These are phyloP conservation scores for Buddleja alternifolia DNA, from an alignment of 257 asterid genomes.

Conservation along the genomic window DNA sequence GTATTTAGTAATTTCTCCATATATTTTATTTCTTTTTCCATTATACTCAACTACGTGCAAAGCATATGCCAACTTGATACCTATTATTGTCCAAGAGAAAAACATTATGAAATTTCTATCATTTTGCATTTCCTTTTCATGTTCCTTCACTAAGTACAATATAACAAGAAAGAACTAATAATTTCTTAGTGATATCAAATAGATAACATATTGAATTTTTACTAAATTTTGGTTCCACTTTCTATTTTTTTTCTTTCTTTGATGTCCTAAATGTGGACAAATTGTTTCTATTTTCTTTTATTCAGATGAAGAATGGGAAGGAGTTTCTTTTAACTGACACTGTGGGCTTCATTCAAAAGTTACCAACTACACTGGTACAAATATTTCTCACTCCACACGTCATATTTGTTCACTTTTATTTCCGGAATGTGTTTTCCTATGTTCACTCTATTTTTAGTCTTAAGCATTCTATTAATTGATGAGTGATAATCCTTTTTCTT, in stretches of 20 bases:
- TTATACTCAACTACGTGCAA: not conserved
- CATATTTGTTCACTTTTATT: constrained; percentile 4
- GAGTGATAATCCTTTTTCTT: not conserved
- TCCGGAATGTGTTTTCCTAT: not conserved
- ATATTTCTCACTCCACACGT: constrained; percentile 17
- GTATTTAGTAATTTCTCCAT: constrained; percentile 4
- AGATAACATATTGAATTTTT: not conserved
- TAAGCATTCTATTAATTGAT: constrained; percentile 1
- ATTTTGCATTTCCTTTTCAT: constrained; percentile 7
- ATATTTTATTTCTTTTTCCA: not conserved
- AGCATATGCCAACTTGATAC: not conserved
- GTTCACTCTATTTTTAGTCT: not conserved
- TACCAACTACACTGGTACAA: constrained; percentile 91
- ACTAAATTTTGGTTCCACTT: constrained; percentile 2
- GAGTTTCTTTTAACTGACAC: constrained; percentile 97
- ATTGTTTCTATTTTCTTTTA: constrained; percentile 26
- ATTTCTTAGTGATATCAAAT: not conserved
- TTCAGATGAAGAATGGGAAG: constrained; percentile 84
- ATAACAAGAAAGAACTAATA: not conserved
- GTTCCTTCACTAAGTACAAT: not conserved
- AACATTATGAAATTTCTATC: not conserved
- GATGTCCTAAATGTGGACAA: constrained; percentile 19
- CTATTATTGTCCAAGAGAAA: constrained; percentile 5
- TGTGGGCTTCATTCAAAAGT: constrained; percentile 93
- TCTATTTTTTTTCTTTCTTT: not conserved